Percentiles rank a stretch among this genome's conserved stretches.
Conservation (phyloP, 108 stramenopile genomes). For the Skeletonema costatum region DNA sequence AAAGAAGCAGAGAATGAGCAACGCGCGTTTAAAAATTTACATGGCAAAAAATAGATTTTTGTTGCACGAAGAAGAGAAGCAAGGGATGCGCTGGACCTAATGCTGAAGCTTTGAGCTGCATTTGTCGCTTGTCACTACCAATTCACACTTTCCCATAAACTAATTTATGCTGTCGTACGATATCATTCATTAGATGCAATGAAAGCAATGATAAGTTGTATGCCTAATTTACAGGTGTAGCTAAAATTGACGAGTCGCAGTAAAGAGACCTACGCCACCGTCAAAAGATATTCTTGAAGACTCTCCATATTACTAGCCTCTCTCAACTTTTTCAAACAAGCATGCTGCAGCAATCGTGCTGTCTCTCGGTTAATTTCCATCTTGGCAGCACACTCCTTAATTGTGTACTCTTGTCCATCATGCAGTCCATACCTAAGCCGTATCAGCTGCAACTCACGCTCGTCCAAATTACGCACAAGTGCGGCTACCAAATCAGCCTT, state of each 20-base stretch:
- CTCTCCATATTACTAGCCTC: slow-evolving; percentile 76
- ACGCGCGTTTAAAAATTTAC: no score
- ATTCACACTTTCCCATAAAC: no score
- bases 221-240: not conserved
- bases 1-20: no score
- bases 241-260: not conserved
- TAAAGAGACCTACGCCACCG: slow-evolving; percentile 58
- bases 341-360: slow-evolving; percentile 58
- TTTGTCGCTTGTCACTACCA: no score
- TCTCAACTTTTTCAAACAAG: slow-evolving; percentile 76
- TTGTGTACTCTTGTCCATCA: slow-evolving; percentile 67
- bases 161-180: no score
- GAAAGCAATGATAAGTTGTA: no score
- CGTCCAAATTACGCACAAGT: slow-evolving; percentile 67
- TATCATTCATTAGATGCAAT: no score
- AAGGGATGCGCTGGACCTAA: no score
- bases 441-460: slow-evolving; percentile 69
- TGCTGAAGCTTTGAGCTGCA: no score
- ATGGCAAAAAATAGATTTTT: no score
- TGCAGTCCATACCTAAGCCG: slow-evolving; percentile 79
- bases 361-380: slow-evolving; percentile 82
- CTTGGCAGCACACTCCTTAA: slow-evolving; percentile 70
- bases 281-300: slow-evolving; percentile 82
- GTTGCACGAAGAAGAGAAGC: no score
- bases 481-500: slow-evolving; percentile 77